These are phyloP conservation scores for Baorangia bicolor DNA, from an alignment of 768 basidiomycete genomes.

Conservation along the genomic window DNA sequence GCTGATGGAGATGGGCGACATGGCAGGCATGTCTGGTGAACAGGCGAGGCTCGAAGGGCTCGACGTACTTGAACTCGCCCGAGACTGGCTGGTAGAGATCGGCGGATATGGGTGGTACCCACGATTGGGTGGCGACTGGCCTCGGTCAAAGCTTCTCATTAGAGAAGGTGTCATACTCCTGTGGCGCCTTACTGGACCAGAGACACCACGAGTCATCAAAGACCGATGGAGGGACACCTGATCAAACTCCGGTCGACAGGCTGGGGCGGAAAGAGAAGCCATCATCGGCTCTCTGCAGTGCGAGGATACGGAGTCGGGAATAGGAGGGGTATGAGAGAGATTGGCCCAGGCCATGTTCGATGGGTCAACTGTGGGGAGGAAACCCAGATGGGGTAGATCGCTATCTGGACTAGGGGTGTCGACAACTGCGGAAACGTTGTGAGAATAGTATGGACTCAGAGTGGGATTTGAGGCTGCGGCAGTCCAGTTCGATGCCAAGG, in stretches of 20 bases:
- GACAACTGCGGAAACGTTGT: constrained; percentile 12
- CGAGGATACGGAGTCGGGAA: constrained; percentile 22
- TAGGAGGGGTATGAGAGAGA: constrained; percentile 14
- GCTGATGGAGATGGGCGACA: constrained; percentile 19
- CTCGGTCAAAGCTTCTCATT: constrained; percentile 49
- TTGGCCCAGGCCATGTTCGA: constrained; percentile 27
- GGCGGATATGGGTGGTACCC: constrained; percentile 59
- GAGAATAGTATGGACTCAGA: constrained; percentile 24
- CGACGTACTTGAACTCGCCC: constrained; percentile 30
- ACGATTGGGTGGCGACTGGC: constrained; percentile 45
- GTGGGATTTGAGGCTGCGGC: constrained; percentile 16
- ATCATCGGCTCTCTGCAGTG: constrained; percentile 48
- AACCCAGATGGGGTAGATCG: constrained; percentile 20
- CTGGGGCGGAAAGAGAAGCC: constrained; percentile 52
- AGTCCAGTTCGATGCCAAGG: constrained; percentile 18
- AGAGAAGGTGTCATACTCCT: constrained; percentile 76
- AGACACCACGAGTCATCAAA: constrained; percentile 29
- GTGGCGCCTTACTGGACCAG: constrained; percentile 68
- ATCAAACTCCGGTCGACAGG: constrained; percentile 66
- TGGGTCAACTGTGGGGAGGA: constrained; percentile 22
- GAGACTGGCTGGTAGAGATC: constrained; percentile 24
- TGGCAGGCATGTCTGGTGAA: constrained; percentile 28
- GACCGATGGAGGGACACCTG: constrained; percentile 34
- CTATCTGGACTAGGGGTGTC: constrained; percentile 20
- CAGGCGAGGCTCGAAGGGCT: constrained; percentile 31